A percentile compares a stretch with the other conserved stretches of the same genome.
These are phyloP conservation scores for Chlamydomonas asymmetrica DNA, from an alignment of 139 green algal genomes.

Conservation along the genomic window DNA sequence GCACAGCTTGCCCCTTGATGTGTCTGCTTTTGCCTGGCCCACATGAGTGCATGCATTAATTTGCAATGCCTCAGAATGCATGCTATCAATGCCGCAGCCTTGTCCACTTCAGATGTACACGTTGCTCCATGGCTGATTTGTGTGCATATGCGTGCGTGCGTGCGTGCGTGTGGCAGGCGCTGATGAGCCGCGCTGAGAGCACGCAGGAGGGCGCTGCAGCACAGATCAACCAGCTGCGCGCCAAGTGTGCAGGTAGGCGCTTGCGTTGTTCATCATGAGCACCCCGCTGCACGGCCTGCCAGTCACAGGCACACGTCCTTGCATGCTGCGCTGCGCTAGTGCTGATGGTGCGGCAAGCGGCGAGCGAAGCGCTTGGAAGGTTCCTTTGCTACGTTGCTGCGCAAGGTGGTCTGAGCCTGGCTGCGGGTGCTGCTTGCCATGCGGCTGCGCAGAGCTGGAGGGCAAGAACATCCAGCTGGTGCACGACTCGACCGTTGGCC, in stretches of 20 bases:
- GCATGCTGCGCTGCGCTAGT: neutral
- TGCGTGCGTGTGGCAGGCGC: too few relatives aligned
- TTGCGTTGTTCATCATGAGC: neutral
- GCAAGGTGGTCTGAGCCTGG: neutral
- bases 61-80: too few relatives aligned
- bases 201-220: conserved; percentile 15
- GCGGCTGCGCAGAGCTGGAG: conserved; percentile 11
- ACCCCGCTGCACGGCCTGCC: neutral
- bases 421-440: neutral
- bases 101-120: too few relatives aligned
- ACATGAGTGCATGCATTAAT: too few relatives aligned
- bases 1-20: too few relatives aligned
- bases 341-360: neutral
- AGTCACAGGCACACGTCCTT: neutral
- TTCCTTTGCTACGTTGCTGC: neutral
- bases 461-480: conserved; percentile 11
- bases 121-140: too few relatives aligned
- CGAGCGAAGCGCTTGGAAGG: neutral
- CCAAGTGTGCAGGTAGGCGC: neutral
- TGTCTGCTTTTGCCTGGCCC: too few relatives aligned
- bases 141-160: too few relatives aligned
- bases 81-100: too few relatives aligned
- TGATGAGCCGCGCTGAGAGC: conserved; percentile 14
- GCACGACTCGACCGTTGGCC: neutral
- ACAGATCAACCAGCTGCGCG: conserved; percentile 4